Base-by-base conservation (phyloP, 1,284 basidiomycete genomes). In the Ustilago bromivora region DNA sequence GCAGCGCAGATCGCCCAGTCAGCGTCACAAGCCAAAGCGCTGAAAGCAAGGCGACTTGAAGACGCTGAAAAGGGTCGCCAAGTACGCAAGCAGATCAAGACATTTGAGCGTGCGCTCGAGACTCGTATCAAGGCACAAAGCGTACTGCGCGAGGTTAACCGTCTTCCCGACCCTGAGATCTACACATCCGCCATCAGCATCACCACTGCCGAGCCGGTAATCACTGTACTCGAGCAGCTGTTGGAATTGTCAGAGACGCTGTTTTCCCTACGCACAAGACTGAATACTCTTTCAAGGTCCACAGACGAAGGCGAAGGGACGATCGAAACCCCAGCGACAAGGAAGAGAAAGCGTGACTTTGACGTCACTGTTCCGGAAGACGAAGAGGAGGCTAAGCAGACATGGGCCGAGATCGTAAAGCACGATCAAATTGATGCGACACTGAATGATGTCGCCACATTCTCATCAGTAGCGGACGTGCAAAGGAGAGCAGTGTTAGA, bases 61-160 rank as follows among this genome's bases (percentile, higher is more conserved):
- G 82, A 84, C n/a, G 82, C 79, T 23, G 67, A 76, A n/a, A 82
- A 81, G 43, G 82, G 82, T 0, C 72, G 71, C 2, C 65, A 81
- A 36, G 80, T 82, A 6, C 75, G 77, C 32, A 81, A 77, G 66
- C 83, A 82, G 51, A 76, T 82, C 59, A 76, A 79, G 49, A 71
- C 69, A 0, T 84, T 77, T 76, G 82, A 82, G 53, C 72, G 79
- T 13, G 57, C 76, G 2, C 78, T 84, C 19, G 81, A 82, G 19
- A 67, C 73, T 0, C 77, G 83, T 9, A 84, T 84, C 67, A 75
- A 82, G 32, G 71, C 78, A 23, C 83, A 84, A 52, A 76, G 73
- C 31, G 66, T 70, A 1, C 53, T 76, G 15, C 70, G 78, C 11
- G 63, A 77, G 35, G 66, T 75, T 52, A 74, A 77, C 58, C 62